Evolutionary conservation across 2,329 filamentous ascomycete genomes (phyloP).

Genomic region (Cladosporium sp.): DNA sequence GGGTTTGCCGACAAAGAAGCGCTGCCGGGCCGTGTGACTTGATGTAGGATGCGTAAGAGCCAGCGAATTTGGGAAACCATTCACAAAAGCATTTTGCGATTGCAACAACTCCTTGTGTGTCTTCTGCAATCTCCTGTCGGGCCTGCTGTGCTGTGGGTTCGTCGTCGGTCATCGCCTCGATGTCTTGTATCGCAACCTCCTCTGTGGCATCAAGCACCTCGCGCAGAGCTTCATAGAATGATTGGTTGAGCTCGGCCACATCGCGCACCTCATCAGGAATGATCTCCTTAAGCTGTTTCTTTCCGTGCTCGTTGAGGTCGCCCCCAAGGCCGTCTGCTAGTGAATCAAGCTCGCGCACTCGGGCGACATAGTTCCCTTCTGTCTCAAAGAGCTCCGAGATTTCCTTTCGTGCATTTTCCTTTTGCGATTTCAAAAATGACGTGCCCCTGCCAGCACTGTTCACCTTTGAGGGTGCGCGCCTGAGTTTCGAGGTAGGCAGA

Average conservation of each 20-base stretch:
- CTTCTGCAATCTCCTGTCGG: constrained; percentile 60
- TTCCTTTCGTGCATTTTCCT: constrained; percentile 79
- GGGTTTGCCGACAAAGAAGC: constrained; percentile 71
- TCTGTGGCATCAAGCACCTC: constrained; percentile 78
- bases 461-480: constrained; percentile 81
- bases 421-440: constrained; percentile 75
- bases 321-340: constrained; percentile 76
- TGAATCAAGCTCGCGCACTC: constrained; percentile 67
- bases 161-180: constrained; percentile 54
- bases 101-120: constrained; percentile 59
- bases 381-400: constrained; percentile 89
- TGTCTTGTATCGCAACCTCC: constrained; percentile 70
- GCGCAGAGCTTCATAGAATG: constrained; percentile 73
- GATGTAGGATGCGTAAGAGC: constrained; percentile 92
- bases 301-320: constrained; percentile 71
- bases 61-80: constrained; percentile 89
- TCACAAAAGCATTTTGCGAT: constrained; percentile 80
- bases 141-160: constrained; percentile 32
- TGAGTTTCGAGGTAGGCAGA: constrained; percentile 77
- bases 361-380: constrained; percentile 82
- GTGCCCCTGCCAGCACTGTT: constrained; percentile 74
- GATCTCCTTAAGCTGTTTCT: constrained; percentile 66
- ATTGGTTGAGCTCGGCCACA: constrained; percentile 77
- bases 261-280: constrained; percentile 78
- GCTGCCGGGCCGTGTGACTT: constrained; percentile 84